A percentile compares a stretch with the other conserved stretches of the same genome.
Conservation (phyloP, 1,139 yeast genomes). For the Debaryomyces sp. region DNA sequence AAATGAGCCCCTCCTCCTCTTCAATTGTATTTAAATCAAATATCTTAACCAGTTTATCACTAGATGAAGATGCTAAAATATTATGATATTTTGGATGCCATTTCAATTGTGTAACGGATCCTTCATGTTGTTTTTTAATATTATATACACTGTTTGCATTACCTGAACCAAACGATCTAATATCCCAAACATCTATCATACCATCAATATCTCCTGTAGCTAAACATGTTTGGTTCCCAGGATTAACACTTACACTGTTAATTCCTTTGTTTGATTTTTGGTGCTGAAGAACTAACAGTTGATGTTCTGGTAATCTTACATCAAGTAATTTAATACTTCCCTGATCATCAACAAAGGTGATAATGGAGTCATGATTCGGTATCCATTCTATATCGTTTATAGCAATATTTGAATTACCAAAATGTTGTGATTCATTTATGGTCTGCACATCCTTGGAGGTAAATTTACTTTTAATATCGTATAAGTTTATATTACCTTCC, state of each 20-base stretch:
- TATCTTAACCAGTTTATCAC: conserved; percentile 68
- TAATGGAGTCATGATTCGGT: conserved; percentile 57
- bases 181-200: conserved; percentile 64
- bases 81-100: conserved; percentile 74
- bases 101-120: conserved; percentile 66
- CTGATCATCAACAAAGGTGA: conserved; percentile 61
- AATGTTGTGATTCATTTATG: conserved; percentile 13
- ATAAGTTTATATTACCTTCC: conserved; percentile 38
- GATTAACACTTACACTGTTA: conserved; percentile 69
- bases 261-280: conserved; percentile 50
- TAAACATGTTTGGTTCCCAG: conserved; percentile 49
- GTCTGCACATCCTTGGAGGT: conserved; percentile 13
- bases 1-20: conserved; percentile 49
- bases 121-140: conserved; percentile 50
- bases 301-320: conserved; percentile 30
- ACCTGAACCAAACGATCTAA: conserved; percentile 47
- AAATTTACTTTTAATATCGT: conserved; percentile 33
- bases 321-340: conserved; percentile 54
- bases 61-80: conserved; percentile 72
- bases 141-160: conserved; percentile 15
- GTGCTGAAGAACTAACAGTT: conserved; percentile 23
- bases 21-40: conserved; percentile 60
- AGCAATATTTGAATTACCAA: conserved; percentile 33
- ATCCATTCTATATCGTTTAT: conserved; percentile 67
- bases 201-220: conserved; percentile 79